A percentile compares a stretch with the other conserved stretches of the same genome.
Evolutionary conservation across 2,329 filamentous ascomycete genomes (phyloP).

Genomic region (Pestalotiopsis sp.): DNA sequence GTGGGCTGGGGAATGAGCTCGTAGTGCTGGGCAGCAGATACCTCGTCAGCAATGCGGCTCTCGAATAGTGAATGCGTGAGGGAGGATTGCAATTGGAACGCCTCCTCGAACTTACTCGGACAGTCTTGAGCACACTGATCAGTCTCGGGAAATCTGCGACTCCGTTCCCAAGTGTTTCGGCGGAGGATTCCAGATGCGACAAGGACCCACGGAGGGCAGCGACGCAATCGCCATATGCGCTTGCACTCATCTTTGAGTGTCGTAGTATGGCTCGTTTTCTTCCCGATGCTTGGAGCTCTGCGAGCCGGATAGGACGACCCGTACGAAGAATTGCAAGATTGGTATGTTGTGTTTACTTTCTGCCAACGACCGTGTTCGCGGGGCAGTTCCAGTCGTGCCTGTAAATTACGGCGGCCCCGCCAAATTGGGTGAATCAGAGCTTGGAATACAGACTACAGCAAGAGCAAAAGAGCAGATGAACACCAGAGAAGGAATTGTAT

Average conservation of each 20-base stretch:
- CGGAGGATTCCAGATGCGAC: slow-evolving; percentile 60
- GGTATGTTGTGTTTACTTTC: neutral
- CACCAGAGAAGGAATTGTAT: no score
- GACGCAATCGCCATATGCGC: slow-evolving; percentile 57
- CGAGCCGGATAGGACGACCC: no score
- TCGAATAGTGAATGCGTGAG: neutral
- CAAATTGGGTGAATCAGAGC: no score
- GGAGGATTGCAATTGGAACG: neutral
- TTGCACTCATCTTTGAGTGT: neutral
- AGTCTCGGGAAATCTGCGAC: slow-evolving; percentile 60
- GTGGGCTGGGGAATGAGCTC: slow-evolving; percentile 87
- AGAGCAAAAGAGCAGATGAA: no score
- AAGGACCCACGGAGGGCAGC: slow-evolving; percentile 60
- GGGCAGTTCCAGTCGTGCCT: neutral
- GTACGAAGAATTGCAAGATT: neutral
- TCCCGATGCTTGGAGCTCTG: no score
- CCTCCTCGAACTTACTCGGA: slow-evolving; percentile 46
- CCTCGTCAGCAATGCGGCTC: neutral
- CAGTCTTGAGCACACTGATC: slow-evolving; percentile 54
- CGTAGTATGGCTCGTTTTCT: neutral
- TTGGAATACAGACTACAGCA: no score
- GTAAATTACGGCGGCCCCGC: no score
- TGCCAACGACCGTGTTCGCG: neutral
- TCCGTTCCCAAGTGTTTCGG: slow-evolving; percentile 55
- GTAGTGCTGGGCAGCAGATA: slow-evolving; percentile 65